Percentiles rank a stretch among this genome's conserved stretches.
Evolutionary conservation across 2,329 filamentous ascomycete genomes (phyloP).

Genomic region (Graphilbum fragrans): DNA sequence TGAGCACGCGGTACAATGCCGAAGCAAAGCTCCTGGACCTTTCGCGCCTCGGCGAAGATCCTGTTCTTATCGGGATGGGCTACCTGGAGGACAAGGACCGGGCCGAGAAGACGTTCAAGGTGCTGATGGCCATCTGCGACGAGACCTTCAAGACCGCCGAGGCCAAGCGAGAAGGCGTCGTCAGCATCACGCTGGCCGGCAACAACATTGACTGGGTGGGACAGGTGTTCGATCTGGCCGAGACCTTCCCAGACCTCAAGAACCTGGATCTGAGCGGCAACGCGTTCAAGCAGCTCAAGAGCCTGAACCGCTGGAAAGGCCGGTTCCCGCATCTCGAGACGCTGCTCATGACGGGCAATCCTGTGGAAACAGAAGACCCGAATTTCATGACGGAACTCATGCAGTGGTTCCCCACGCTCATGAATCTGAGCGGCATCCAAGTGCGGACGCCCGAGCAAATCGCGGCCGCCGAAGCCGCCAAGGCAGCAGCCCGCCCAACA

Average conservation of each 20-base stretch:
- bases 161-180: slow-evolving; percentile 65
- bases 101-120: slow-evolving; percentile 81
- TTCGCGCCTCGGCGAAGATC: slow-evolving; percentile 62
- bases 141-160: slow-evolving; percentile 59
- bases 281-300: slow-evolving; percentile 54
- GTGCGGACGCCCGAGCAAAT: slow-evolving; percentile 64
- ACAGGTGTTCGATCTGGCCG: slow-evolving; percentile 62
- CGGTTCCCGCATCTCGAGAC: slow-evolving; percentile 72
- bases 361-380: slow-evolving; percentile 48
- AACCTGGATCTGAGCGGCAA: slow-evolving; percentile 87
- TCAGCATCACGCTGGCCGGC: slow-evolving; percentile 68
- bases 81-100: slow-evolving; percentile 62
- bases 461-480: slow-evolving; percentile 38
- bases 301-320: slow-evolving; percentile 63
- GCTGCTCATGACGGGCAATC: slow-evolving; percentile 66
- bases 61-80: slow-evolving; percentile 58
- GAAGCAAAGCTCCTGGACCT: slow-evolving; percentile 69
- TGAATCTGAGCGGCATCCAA: slow-evolving; percentile 61
- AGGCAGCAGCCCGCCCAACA: slow-evolving; percentile 27
- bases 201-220: slow-evolving; percentile 66
- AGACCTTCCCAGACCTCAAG: slow-evolving; percentile 72
- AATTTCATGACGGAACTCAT: slow-evolving; percentile 57
- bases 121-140: slow-evolving; percentile 78
- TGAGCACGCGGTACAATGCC: slow-evolving; percentile 62
- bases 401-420: slow-evolving; percentile 73